phyloP scores from a whole-genome alignment of 1,284 basidiomycete species.

The Golubevia sp. region DNA sequence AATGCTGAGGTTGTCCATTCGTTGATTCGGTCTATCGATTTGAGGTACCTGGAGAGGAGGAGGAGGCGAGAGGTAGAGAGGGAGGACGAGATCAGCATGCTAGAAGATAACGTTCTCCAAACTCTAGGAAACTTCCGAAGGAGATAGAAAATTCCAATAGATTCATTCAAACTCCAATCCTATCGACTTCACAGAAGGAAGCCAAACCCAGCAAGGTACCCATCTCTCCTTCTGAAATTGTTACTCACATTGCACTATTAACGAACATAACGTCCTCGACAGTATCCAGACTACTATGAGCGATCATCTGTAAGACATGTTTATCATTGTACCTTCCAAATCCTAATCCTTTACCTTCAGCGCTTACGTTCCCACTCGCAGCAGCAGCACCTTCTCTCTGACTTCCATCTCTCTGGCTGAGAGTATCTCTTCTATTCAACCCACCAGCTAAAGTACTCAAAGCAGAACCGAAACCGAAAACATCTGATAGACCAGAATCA shows the following conservation, averaged over 20 bases:
- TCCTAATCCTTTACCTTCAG: constrained; percentile 26
- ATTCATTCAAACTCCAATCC: too few species aligned
- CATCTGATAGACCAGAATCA: too few species aligned
- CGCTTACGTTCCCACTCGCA: background rate
- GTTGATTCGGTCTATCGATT: constrained; percentile 49
- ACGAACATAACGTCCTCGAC: constrained; percentile 47
- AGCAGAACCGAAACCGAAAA: too few species aligned
- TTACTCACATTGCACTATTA: constrained; percentile 34
- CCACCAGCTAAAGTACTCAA: too few species aligned
- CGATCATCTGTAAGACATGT: constrained; percentile 54
- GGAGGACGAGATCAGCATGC: too few species aligned
- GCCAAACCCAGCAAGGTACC: too few species aligned
- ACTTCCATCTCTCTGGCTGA: background rate
- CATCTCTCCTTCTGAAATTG: background rate
- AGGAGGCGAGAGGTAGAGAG: too few species aligned
- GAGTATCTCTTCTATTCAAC: too few species aligned
- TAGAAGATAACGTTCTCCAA: too few species aligned
- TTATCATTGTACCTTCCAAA: constrained; percentile 23
- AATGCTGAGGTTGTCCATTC: constrained; percentile 51
- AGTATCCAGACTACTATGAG: constrained; percentile 48
- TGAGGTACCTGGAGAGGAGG: constrained; percentile 31
- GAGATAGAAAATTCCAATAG: too few species aligned
- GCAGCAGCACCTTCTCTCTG: background rate
- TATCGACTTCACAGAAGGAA: too few species aligned
- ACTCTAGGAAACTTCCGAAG: too few species aligned